Evolutionary conservation across 192 early-diverging fungal species (phyloP).

Genomic region (Spizellomyces punctatus): DNA sequence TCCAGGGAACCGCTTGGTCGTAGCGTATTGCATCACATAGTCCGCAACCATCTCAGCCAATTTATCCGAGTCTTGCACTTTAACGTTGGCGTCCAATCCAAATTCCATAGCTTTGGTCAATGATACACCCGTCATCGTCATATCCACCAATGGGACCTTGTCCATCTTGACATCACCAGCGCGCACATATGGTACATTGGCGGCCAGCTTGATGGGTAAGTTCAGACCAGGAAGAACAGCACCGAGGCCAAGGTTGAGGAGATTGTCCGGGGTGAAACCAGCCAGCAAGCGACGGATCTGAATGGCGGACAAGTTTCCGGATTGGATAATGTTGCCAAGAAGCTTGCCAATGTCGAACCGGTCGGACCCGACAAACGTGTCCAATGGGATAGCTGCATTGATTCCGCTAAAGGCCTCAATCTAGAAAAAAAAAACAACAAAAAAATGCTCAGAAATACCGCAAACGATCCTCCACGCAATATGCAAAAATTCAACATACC

Average conservation of each 20-base stretch:
- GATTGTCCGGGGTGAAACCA: constrained; percentile 1
- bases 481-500: not conserved
- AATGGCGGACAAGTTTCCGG: not conserved
- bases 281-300: constrained; percentile 2
- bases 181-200: constrained; percentile 15
- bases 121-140: constrained; percentile 1
- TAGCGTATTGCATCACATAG: constrained; percentile 7
- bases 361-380: constrained; percentile 6
- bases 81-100: not conserved
- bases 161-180: constrained; percentile 10
- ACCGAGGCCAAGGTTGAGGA: constrained; percentile 19
- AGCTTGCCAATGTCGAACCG: constrained; percentile 18
- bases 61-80: constrained; percentile 28
- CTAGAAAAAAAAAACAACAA: not conserved
- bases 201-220: constrained; percentile 9
- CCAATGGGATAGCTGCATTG: constrained; percentile 15
- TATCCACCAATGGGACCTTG: constrained; percentile 12
- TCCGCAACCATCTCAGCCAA: constrained; percentile 10
- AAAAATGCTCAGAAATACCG: no score
- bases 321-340: constrained; percentile 7
- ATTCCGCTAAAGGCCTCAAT: constrained; percentile 28
- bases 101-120: constrained; percentile 11
- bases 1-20: constrained; percentile 22
- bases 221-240: constrained; percentile 15
- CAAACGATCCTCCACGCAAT: no score